phyloP scores from a whole-genome alignment of 768 basidiomycete genomes.

The Mycena galopus region DNA sequence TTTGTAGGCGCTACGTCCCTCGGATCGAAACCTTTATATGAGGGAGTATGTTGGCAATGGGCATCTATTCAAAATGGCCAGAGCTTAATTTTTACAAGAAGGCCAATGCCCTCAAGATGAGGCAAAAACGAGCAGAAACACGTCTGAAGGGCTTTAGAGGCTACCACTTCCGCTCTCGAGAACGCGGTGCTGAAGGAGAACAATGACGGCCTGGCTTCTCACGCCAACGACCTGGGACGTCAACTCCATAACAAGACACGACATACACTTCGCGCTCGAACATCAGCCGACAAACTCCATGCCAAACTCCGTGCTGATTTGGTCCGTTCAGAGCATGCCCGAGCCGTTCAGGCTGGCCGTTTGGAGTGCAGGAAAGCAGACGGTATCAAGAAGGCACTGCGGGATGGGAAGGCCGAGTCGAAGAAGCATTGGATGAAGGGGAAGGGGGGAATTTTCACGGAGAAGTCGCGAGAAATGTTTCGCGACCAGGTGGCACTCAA shows the following conservation, averaged over 20 bases:
- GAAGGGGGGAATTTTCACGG: neutral
- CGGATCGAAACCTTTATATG: neutral
- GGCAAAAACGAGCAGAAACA: too few species aligned
- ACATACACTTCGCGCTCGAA: neutral
- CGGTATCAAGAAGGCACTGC: neutral
- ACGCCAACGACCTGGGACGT: conserved; percentile 14
- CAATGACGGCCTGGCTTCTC: neutral
- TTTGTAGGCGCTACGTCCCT: neutral
- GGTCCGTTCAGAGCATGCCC: neutral
- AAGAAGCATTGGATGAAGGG: neutral
- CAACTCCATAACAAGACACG: too few species aligned
- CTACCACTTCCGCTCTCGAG: too few species aligned
- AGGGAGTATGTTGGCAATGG: neutral
- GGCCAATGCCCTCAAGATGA: neutral
- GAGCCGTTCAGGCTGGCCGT: neutral
- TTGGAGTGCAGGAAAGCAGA: neutral
- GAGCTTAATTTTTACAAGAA: neutral
- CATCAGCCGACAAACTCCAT: neutral
- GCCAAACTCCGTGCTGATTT: neutral
- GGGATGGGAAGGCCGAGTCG: neutral
- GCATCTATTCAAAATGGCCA: neutral
- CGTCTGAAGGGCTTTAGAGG: too few species aligned
- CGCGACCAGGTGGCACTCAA: neutral
- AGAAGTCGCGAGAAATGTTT: neutral
- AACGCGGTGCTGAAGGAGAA: conserved; percentile 1